A percentile compares a stretch with the other conserved stretches of the same genome.
Conservation (phyloP, 257 asterid genomes). For the Misopates orontium region DNA sequence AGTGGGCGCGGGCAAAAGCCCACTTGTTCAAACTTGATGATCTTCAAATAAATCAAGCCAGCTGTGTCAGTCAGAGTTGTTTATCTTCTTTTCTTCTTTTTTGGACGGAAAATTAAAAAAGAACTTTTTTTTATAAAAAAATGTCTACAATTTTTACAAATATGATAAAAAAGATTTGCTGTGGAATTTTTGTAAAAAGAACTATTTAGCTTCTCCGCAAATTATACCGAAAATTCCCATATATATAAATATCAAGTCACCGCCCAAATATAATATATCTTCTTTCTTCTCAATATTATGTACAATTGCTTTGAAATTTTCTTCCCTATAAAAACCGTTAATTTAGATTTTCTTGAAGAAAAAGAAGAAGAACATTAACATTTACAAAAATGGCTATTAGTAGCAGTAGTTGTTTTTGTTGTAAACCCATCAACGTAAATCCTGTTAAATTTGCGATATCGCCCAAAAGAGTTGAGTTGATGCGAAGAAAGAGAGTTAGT, state of each 20-base stretch:
- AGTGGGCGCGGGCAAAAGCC: too few species aligned
- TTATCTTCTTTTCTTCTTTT: conserved; percentile 3
- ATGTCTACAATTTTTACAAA: too few species aligned
- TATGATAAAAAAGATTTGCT: too few species aligned
- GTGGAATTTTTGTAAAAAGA: too few species aligned
- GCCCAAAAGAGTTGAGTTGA: conserved; percentile 21
- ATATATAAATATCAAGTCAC: not conserved
- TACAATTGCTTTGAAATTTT: too few species aligned
- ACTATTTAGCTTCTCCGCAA: too few species aligned
- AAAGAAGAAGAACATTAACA: not conserved
- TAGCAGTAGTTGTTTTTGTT: conserved; percentile 30
- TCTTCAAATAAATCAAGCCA: too few species aligned
- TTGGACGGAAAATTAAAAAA: not conserved
- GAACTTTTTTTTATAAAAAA: too few species aligned
- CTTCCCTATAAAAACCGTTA: conserved; percentile 1
- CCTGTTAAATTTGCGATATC: conserved; percentile 14
- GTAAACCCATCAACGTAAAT: conserved; percentile 30
- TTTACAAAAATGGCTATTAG: conserved; percentile 29
- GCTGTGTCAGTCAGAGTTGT: conserved; percentile 11
- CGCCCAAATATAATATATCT: not conserved
- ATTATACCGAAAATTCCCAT: not conserved
- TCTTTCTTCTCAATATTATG: not conserved
- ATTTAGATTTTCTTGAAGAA: not conserved
- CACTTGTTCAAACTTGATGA: too few species aligned
- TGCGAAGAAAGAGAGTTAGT: conserved; percentile 33